Percentiles rank a stretch among this genome's conserved stretches.
Conservation (phyloP, 1,139 yeast species). For the Yamadazyma taylorii region DNA sequence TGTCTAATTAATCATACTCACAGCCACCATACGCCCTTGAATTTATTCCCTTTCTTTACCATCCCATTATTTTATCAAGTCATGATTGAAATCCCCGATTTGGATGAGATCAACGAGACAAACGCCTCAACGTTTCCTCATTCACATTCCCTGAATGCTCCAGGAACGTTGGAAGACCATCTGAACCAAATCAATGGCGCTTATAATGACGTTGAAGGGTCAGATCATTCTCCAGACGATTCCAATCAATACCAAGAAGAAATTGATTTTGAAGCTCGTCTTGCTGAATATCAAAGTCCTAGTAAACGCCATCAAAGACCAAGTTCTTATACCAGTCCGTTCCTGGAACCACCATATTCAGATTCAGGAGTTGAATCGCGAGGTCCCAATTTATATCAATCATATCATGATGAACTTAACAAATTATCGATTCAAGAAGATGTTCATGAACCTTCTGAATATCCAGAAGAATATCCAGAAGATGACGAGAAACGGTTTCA, state of each 20-base stretch:
- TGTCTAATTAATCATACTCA: too few species aligned
- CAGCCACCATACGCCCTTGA: too few species aligned
- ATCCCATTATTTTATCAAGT: too few species aligned
- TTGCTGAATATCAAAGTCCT: not conserved
- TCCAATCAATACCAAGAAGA: not conserved
- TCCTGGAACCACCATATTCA: too few species aligned
- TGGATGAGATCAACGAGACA: constrained; percentile 21
- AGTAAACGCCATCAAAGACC: not conserved
- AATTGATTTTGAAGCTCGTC: not conserved
- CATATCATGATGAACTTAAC: not conserved
- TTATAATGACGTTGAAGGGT: not conserved
- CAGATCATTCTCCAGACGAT: too few species aligned
- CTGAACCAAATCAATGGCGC: not conserved
- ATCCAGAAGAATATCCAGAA: not conserved
- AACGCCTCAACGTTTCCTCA: not conserved
- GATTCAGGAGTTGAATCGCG: too few species aligned
- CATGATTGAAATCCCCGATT: constrained; percentile 44
- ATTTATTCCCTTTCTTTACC: too few species aligned
- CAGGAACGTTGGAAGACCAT: too few species aligned
- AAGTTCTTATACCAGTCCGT: not conserved
- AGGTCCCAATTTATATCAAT: not conserved
- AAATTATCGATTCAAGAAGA: constrained; percentile 1
- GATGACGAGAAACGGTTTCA: constrained; percentile 10
- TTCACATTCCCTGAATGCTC: not conserved
- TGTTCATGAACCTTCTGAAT: not conserved